Evolutionary conservation across 176 grass and related monocot genomes (phyloP).

Genomic region (Zizania latifolia): DNA sequence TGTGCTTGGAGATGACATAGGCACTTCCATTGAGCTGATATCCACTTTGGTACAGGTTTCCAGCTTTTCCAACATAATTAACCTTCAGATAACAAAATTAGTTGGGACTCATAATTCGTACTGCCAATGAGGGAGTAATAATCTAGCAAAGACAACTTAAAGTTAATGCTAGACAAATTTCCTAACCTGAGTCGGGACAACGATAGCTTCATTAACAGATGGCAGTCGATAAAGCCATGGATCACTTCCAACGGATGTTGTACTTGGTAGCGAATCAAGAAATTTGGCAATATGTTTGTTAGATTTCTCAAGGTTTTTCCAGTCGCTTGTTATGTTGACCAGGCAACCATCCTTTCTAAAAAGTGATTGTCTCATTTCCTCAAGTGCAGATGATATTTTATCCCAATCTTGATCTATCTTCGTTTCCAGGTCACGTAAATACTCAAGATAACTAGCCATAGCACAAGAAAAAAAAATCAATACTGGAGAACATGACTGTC

Average conservation of each 20-base stretch:
- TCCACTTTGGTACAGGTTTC: conserved; percentile 84
- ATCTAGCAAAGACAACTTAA: conserved; percentile 6
- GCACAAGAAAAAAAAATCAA: conserved; percentile 27
- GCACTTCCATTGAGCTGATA: conserved; percentile 92
- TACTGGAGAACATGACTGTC: neutral
- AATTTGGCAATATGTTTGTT: conserved; percentile 67
- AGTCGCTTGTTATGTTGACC: conserved; percentile 78
- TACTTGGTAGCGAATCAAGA: conserved; percentile 73
- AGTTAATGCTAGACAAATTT: conserved; percentile 11
- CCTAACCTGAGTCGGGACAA: conserved; percentile 89
- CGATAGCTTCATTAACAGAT: conserved; percentile 87
- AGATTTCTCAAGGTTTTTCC: conserved; percentile 84
- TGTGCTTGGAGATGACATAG: conserved; percentile 94
- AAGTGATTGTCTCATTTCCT: conserved; percentile 82
- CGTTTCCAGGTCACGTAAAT: conserved; percentile 79
- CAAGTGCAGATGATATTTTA: conserved; percentile 75
- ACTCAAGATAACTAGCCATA: conserved; percentile 82
- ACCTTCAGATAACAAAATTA: conserved; percentile 54
- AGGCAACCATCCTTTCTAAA: conserved; percentile 74
- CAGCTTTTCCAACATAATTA: conserved; percentile 98
- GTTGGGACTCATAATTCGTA: conserved; percentile 12
- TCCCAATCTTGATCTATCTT: conserved; percentile 95
- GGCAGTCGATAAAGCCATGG: conserved; percentile 67
- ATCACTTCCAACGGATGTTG: conserved; percentile 38
- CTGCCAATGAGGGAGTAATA: neutral